Base-by-base conservation (phyloP, 2,329 filamentous ascomycete species). In the Akanthomyces lecanii region DNA sequence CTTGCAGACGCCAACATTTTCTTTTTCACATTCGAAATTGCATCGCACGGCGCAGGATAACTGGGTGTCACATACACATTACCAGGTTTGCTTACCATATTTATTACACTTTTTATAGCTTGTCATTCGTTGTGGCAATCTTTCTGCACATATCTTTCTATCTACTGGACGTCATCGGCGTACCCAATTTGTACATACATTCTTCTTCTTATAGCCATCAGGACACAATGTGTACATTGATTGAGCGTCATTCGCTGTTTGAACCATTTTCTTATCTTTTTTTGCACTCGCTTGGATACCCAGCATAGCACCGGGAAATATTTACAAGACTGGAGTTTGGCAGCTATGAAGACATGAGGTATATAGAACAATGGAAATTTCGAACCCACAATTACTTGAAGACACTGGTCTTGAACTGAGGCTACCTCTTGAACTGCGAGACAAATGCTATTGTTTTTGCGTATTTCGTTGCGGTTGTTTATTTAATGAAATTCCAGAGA, bases 271-370 rank as follows among this genome's bases (percentile, higher is more conserved):
- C 66, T 66, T 66, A 60, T 59, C 61, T 58, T 40, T 61, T 67
- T 65, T 64, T 65, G 67, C 67, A 66, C 65, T 71, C 67, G 66
- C 67, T 70, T 71, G 71, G 69, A 75, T 75, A 74, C 72, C 71
- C 72, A 69, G 68, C 66, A 70, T 66, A 65, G 70, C 68, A 71
- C 68, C 68, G 67, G 68, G 44, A 63, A 66, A 70, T 59, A 23
- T 33, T 28, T 21, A 47, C 11, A 33, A 45, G 63, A 63, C 61
- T 59, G 65, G 67, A 66, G 60, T 67, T 42, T 42, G 36, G 44
- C 23, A 51, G 12, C 16, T 14, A 52, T 44, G 6, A 25, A n/a
- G 21, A 51, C 25, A 21, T 28, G n/a, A 25, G 23, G 28, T 51
- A 60, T 40, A 52, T 52, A 60, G 36, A 36, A 52, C 14, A 18